Evolutionary conservation across 2,329 filamentous ascomycete species (phyloP).

Genomic region (Tolypocladium paradoxum): DNA sequence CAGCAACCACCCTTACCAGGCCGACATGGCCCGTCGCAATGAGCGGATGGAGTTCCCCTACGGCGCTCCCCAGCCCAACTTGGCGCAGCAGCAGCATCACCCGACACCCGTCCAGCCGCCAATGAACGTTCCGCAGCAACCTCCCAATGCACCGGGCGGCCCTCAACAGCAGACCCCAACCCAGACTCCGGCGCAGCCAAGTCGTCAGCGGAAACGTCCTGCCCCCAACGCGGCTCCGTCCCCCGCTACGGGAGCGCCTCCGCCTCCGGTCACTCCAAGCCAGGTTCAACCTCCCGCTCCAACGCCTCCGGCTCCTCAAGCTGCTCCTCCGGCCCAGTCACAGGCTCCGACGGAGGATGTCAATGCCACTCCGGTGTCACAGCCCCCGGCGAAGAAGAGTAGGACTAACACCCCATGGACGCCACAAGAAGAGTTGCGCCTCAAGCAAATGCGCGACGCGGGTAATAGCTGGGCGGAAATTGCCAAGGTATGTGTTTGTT

Average conservation of each 20-base stretch:
- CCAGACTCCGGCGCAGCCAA: conserved; percentile 25
- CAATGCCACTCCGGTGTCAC: conserved; percentile 18
- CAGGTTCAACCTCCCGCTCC: conserved; percentile 20
- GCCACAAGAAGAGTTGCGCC: conserved; percentile 77
- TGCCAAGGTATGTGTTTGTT: conserved; percentile 68
- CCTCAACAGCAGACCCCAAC: conserved; percentile 26
- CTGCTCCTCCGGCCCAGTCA: conserved; percentile 15
- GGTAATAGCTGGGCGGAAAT: conserved; percentile 97
- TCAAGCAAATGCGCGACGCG: conserved; percentile 89
- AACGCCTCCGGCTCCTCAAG: conserved; percentile 19
- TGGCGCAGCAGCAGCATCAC: conserved; percentile 27
- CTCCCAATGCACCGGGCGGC: conserved; percentile 15
- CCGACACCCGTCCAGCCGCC: conserved; percentile 28
- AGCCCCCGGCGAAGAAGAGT: conserved; percentile 72
- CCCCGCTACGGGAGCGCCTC: conserved; percentile 20
- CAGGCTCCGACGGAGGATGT: conserved; percentile 20
- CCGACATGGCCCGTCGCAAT: conserved; percentile 36
- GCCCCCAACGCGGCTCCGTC: conserved; percentile 28
- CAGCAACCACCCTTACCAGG: conserved; percentile 38
- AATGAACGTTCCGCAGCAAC: conserved; percentile 33
- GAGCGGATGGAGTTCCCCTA: conserved; percentile 34
- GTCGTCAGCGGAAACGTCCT: conserved; percentile 31
- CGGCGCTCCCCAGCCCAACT: conserved; percentile 26
- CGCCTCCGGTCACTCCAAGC: conserved; percentile 20
- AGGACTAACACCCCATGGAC: conserved; percentile 99